Evolutionary conservation across 1,139 yeast genomes (phyloP).

Genomic region (Pichia terricola): DNA sequence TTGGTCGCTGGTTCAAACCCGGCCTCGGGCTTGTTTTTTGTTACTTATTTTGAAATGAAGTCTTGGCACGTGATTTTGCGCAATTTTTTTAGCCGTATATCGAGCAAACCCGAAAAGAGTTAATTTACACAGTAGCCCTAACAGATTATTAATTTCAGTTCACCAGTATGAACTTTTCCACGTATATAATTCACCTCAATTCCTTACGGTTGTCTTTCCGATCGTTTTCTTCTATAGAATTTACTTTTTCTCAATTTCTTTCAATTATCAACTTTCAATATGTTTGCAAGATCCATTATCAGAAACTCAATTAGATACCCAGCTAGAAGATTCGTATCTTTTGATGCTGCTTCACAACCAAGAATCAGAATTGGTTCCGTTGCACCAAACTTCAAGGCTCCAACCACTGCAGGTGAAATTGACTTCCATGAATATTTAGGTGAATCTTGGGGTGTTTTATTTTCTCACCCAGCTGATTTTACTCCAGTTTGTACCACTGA

Average conservation of each 20-base stretch:
- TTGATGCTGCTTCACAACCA: constrained; percentile 55
- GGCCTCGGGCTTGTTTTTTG: constrained; percentile 53
- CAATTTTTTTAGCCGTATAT: neutral
- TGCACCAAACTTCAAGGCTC: constrained; percentile 80
- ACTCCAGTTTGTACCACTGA: constrained; percentile 95
- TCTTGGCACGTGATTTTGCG: constrained; percentile 5
- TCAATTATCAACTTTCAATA: constrained; percentile 5
- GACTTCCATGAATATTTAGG: constrained; percentile 74
- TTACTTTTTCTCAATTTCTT: neutral
- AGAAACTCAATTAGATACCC: constrained; percentile 17
- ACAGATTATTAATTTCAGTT: neutral
- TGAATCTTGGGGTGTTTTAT: constrained; percentile 72
- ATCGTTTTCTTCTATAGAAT: neutral
- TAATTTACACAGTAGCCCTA: neutral
- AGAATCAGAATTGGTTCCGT: constrained; percentile 54
- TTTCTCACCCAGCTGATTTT: constrained; percentile 91
- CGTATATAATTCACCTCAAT: too few species aligned
- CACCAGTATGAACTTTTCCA: neutral
- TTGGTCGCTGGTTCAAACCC: constrained; percentile 83
- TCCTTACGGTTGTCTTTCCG: neutral
- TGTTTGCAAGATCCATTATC: constrained; percentile 24
- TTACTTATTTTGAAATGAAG: neutral
- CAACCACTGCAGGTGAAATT: constrained; percentile 67
- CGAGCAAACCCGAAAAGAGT: neutral
- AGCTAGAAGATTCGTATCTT: constrained; percentile 35